phyloP scores from a whole-genome alignment of 1,284 basidiomycete species.

The Pulveroboletus sp. region DNA sequence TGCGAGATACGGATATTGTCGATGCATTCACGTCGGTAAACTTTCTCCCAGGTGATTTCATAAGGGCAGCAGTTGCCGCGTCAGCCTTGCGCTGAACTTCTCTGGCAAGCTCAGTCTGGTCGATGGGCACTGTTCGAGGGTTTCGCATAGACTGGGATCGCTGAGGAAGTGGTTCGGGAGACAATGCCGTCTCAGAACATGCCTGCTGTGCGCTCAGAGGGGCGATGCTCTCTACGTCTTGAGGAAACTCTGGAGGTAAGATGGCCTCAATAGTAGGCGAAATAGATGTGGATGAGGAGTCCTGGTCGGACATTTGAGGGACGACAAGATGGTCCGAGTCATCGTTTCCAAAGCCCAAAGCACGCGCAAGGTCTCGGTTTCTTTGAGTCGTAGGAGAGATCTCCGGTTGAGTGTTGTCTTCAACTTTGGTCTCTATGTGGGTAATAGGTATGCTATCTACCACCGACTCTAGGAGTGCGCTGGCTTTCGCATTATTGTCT shows the following conservation, averaged over 20 bases:
- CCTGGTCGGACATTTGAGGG: constrained; percentile 21
- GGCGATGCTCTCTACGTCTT: constrained; percentile 22
- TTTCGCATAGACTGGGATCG: constrained; percentile 39
- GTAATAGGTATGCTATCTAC: constrained; percentile 60
- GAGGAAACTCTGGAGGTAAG: constrained; percentile 25
- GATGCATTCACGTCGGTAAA: constrained; percentile 41
- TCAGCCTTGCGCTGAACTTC: constrained; percentile 72
- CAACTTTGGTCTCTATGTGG: constrained; percentile 33
- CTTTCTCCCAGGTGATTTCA: constrained; percentile 54
- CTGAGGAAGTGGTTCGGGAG: constrained; percentile 30
- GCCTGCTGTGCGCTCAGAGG: constrained; percentile 6
- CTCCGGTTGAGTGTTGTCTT: constrained; percentile 30
- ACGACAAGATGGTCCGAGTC: constrained; percentile 35
- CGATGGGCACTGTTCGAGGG: constrained; percentile 42
- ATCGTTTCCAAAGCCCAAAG: constrained; percentile 57
- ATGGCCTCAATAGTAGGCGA: constrained; percentile 35
- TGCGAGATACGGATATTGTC: constrained; percentile 50
- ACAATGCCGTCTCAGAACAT: constrained; percentile 9
- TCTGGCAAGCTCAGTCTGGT: constrained; percentile 54
- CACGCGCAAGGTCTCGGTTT: constrained; percentile 70
- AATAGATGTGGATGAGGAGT: constrained; percentile 27
- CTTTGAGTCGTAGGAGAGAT: constrained; percentile 55
- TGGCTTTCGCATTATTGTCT: constrained; percentile 58
- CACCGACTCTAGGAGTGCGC: constrained; percentile 65
- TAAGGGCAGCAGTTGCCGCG: constrained; percentile 68